phyloP scores from a whole-genome alignment of 1,284 basidiomycete genomes.

The Austroboletus niveus region DNA sequence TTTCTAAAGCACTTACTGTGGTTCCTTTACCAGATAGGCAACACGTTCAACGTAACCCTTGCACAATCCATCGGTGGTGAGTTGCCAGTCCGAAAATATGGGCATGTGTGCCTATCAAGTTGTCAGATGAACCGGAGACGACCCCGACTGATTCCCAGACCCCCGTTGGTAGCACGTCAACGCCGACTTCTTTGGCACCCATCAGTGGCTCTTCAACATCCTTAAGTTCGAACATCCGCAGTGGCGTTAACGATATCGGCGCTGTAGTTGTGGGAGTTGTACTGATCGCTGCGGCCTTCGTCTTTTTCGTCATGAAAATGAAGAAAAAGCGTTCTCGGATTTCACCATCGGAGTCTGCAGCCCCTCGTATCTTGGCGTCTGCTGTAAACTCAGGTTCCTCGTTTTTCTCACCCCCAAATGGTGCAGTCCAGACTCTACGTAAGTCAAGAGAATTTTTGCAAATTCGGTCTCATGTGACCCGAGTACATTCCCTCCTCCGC shows the following conservation, averaged over 20 bases:
- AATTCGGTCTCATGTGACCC: slow-evolving; percentile 27
- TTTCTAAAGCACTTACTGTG: background rate
- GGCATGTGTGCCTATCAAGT: background rate
- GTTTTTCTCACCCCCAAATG: slow-evolving; percentile 19
- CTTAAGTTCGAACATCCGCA: background rate
- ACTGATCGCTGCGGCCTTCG: slow-evolving; percentile 23
- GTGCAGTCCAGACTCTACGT: slow-evolving; percentile 32
- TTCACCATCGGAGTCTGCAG: slow-evolving; percentile 8
- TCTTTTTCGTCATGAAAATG: slow-evolving; percentile 23
- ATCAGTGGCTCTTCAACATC: slow-evolving; percentile 4
- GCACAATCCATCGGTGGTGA: slow-evolving; percentile 27
- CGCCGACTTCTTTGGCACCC: background rate
- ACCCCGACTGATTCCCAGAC: slow-evolving; percentile 18
- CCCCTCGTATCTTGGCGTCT: background rate
- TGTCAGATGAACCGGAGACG: slow-evolving; percentile 31
- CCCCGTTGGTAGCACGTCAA: slow-evolving; percentile 11
- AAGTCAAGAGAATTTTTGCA: slow-evolving; percentile 2
- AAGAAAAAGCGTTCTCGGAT: slow-evolving; percentile 28
- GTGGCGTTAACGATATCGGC: slow-evolving; percentile 26
- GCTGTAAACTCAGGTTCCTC: slow-evolving; percentile 1
- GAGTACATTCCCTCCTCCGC: slow-evolving; percentile 30
- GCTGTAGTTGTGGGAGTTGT: slow-evolving; percentile 31
- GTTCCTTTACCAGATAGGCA: slow-evolving; percentile 11
- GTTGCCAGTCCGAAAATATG: background rate
- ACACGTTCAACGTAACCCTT: slow-evolving; percentile 18